Evolutionary conservation across 129 eudicot genomes (phyloP).

Genomic region (Sambucus nigra): DNA sequence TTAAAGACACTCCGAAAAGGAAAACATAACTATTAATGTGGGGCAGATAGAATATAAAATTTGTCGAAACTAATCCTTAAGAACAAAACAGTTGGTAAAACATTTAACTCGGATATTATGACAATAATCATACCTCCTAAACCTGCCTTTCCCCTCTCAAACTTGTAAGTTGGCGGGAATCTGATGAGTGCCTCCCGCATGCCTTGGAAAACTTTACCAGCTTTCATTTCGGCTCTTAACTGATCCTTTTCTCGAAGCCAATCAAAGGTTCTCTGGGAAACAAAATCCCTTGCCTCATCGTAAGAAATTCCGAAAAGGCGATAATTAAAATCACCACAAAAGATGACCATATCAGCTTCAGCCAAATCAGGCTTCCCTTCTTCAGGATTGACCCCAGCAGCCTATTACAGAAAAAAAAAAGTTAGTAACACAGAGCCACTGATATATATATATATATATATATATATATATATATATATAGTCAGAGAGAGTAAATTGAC

Average conservation of each 20-base stretch:
- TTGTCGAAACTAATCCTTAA: too few species aligned
- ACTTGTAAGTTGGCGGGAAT: constrained; percentile 98
- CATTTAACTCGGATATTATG: neutral
- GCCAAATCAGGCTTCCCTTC: constrained; percentile 89
- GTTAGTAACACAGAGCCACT: neutral
- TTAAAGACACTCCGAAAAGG: too few species aligned
- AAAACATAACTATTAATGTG: too few species aligned
- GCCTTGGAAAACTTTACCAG: constrained; percentile 98
- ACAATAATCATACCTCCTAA: constrained; percentile 96
- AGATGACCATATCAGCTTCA: constrained; percentile 88
- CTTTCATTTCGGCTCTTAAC: constrained; percentile 90
- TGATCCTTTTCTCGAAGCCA: constrained; percentile 98
- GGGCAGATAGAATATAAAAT: too few species aligned
- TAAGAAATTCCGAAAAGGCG: constrained; percentile 95
- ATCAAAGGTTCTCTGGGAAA: constrained; percentile 92
- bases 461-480: too few species aligned
- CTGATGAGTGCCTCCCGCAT: constrained; percentile 82
- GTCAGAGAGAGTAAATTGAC: neutral
- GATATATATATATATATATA: neutral
- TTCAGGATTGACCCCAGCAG: constrained; percentile 47
- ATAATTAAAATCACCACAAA: constrained; percentile 88
- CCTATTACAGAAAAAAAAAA: constrained; percentile 19
- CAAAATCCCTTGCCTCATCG: constrained; percentile 97
- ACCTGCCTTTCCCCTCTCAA: constrained; percentile 78
- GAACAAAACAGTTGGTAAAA: neutral